Conservation (phyloP, 192 early-diverging fungal species). For the Geranomyces michiganensis region DNA sequence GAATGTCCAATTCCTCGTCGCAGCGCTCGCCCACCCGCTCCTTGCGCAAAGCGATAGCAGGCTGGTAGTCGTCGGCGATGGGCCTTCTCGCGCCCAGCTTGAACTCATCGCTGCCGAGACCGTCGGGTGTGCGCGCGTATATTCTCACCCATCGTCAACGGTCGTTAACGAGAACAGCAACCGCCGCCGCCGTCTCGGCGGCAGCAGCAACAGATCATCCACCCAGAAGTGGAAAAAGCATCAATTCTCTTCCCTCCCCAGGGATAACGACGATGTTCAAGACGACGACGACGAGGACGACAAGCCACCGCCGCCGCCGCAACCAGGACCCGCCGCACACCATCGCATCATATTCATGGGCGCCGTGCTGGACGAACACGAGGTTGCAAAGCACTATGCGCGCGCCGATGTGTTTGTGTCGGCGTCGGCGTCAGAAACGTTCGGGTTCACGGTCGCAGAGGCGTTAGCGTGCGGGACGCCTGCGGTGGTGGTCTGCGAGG, state of each 20-base stretch:
- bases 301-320: background rate
- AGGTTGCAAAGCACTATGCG: slow-evolving; percentile 45
- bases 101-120: slow-evolving; percentile 38
- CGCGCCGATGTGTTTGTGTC: slow-evolving; percentile 51
- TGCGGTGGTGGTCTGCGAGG: slow-evolving; percentile 47
- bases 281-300: background rate
- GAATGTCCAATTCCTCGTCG: slow-evolving; percentile 51
- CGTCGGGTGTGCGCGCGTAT: slow-evolving; percentile 41
- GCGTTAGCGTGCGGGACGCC: slow-evolving; percentile 58
- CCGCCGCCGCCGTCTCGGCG: background rate
- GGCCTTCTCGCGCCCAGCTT: slow-evolving; percentile 39
- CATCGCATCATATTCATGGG: slow-evolving; percentile 54
- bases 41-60: slow-evolving; percentile 32
- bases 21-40: slow-evolving; percentile 34
- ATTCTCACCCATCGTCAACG: slow-evolving; percentile 10
- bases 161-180: background rate
- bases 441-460: slow-evolving; percentile 62
- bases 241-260: background rate
- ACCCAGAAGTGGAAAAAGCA: no score
- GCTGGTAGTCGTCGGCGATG: slow-evolving; percentile 56
- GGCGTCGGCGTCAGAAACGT: slow-evolving; percentile 57
- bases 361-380: slow-evolving; percentile 47
- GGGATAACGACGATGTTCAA: no score
- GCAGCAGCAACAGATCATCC: no score
- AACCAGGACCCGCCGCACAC: background rate